Percentiles rank a stretch among this genome's conserved stretches.
These are phyloP conservation scores for Aspergillus fijiensis DNA, from an alignment of 2,329 filamentous ascomycete genomes.

Conservation along the genomic window DNA sequence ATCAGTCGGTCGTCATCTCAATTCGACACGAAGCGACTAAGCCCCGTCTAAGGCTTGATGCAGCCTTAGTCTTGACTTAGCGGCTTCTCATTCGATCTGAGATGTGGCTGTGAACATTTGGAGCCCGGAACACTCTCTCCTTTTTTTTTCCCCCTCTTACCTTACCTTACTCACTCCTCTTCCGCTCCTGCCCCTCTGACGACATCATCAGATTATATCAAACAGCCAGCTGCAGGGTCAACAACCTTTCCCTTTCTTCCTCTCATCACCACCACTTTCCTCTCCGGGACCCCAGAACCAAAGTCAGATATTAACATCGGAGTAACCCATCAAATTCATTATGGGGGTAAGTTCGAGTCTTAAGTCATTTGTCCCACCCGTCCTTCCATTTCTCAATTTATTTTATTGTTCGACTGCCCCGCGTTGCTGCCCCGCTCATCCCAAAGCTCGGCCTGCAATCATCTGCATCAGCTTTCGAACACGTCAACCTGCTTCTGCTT, in stretches of 20 bases:
- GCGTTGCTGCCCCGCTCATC: constrained; percentile 8
- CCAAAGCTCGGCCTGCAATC: neutral
- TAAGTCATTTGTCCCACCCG: neutral
- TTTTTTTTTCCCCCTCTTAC: neutral
- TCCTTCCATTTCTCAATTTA: neutral
- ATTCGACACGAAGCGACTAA: neutral
- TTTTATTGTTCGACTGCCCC: constrained; percentile 4
- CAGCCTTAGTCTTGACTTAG: neutral
- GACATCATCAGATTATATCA: neutral
- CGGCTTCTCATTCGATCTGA: neutral
- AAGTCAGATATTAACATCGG: neutral
- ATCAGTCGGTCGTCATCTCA: neutral
- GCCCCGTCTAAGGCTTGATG: neutral
- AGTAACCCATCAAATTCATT: neutral
- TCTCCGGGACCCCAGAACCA: neutral
- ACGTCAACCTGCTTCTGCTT: neutral
- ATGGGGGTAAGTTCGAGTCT: constrained; percentile 1
- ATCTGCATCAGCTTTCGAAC: neutral
- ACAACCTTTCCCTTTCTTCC: neutral
- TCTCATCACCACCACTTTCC: neutral
- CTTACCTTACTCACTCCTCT: neutral
- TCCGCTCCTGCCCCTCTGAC: neutral
- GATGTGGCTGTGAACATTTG: neutral
- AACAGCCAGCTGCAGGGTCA: neutral
- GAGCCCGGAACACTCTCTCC: neutral